Evolutionary conservation across 2,329 filamentous ascomycete genomes (phyloP), one percentile per base, ranked within the genome.

Genomic region (Cladobotryum mycophilum): DNA sequence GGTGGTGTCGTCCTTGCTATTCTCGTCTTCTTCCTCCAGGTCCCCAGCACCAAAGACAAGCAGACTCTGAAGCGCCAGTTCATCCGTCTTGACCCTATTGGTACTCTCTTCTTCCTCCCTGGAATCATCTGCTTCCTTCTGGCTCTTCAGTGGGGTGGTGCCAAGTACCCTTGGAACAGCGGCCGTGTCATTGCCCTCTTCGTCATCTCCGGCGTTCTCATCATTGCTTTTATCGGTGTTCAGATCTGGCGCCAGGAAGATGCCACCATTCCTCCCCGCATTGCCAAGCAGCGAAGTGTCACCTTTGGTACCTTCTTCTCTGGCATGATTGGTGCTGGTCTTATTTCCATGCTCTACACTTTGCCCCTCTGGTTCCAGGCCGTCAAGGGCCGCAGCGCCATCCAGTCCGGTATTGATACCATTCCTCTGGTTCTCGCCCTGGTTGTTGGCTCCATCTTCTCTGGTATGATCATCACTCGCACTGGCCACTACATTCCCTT

Each of bases 331-430:
- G 44, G 25, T 14, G 15, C 44, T 14, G 17, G 38, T 17, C 38
- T 41, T 20, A 20, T 17, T 20, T 41, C 38, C 38, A n/a, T 46
- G 13, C 14, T 71, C 5, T 75, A 74, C 61, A 77, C 69, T 55
- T 61, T 79, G 5, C 74, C 76, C 13, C 66, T 78, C 48, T 79
- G 74, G 71, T 78, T 76, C 60, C 74, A 77, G 53, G 70, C 70
- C 14, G 69, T 75, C 41, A 61, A 71, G 49, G 71, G 61, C n/a
- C 49, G 53, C n/a, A 56, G 60, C 1, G 62, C 64, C 20, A 51
- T 66, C 3, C 41, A 62, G 6, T 61, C 61, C 0, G 64, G 64
- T 22, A 61, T 66, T 37, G 58, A 58, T 8, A 54, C 60, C 11
- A 53, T 68, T 7, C 60, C 64, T 6, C 51, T 64, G 38, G 55